Evolutionary conservation across 1,284 basidiomycete genomes (phyloP), one percentile per base, ranked within the genome.

Genomic region (Apiotrichum sp.): DNA sequence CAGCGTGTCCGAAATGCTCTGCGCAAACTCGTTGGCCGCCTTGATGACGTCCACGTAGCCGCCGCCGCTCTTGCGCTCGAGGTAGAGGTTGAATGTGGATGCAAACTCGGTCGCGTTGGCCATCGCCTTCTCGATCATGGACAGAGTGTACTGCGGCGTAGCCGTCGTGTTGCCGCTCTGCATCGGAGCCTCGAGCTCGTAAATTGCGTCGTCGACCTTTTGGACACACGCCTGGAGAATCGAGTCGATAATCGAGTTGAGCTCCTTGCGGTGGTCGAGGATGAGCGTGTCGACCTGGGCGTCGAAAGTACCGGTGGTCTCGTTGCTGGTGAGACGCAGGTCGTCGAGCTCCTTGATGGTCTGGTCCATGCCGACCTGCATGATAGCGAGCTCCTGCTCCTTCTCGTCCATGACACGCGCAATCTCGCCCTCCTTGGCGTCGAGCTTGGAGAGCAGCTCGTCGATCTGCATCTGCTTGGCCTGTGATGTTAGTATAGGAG

Each of bases 1-100:
- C 48, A 99, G 79, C 41, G 96, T 92, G 62, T 99, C 96, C 4
- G 88, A 82, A 51, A 98, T 80, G 8, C 89, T 86, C 76, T 98
- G 96, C 0, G 95, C 93, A 55, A 98, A 85, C 71, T 96, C 92
- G 77, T 98, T 98, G 59, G 95, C 91, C 46, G 87, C 84, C 78
- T 97, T 97, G 82, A 99, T 98, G 53, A 98, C 96, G 53, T 96
- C 91, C 59, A 99, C 96, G 69, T 98, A 86, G 59, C 97, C 90
- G 9, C 73, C 74, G 44, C 95, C 95, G 39, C 81, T 80, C 69
- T 96, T 91, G 41, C 88, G 89, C 55, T 86, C 84, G 22, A 98
- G 82, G 77, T 91, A 91, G 13, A 96, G 83, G 73, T 91, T 92
- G 80, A 93, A 98, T 50, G 93, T 82, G 29, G 89, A 89, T 10